Evolutionary conservation across 1,284 basidiomycete genomes (phyloP), one percentile per base, ranked within the genome.

Genomic region (Pseudozyma flocculosa): DNA sequence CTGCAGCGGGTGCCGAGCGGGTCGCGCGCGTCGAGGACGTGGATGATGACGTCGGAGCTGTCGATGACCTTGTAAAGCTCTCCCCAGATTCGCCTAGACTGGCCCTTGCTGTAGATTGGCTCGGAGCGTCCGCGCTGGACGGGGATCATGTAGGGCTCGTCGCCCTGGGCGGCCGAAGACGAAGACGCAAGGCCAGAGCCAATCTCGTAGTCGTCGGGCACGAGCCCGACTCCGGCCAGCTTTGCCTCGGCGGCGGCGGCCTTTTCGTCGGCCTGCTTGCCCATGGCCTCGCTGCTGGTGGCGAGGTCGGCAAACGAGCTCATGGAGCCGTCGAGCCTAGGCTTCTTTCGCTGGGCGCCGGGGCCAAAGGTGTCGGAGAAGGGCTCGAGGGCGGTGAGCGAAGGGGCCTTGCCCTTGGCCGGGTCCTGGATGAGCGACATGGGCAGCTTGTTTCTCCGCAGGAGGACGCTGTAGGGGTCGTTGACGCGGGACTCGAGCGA

Each of bases 11-110:
- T 97, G 15, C 95, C 95, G 45, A 96, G 79, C 1, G 94, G 94
- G 79, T 98, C 94, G 48, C 94, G 86, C 26, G 93, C 94, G 80
- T 99, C 95, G 61, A 99, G 82, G 43, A 99, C 86, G 79, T 98
- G 95, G 38, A 98, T 85, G 61, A 99, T 85, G 42, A 98, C 92
- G 77, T 99, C 94, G 10, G 91, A 95, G 2, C 92, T 96, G 79
- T 99, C 95, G 73, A 99, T 93, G 66, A 99, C 95, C 80, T 99
- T 99, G 85, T 98, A 98, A 22, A 98, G 82, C 79, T 99, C 94
- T 60, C 91, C 93, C 81, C 96, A 98, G 65, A 99, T 98, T 50
- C 95, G 63, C 32, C 75, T 55, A 14, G 72, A 75, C 45, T 78
- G 75, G 41, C 75, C 75, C 49, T 78, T 78, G 66, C 65, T 68